Conservation (phyloP, 2,329 filamentous ascomycete genomes). For the Fusarium sp. region DNA sequence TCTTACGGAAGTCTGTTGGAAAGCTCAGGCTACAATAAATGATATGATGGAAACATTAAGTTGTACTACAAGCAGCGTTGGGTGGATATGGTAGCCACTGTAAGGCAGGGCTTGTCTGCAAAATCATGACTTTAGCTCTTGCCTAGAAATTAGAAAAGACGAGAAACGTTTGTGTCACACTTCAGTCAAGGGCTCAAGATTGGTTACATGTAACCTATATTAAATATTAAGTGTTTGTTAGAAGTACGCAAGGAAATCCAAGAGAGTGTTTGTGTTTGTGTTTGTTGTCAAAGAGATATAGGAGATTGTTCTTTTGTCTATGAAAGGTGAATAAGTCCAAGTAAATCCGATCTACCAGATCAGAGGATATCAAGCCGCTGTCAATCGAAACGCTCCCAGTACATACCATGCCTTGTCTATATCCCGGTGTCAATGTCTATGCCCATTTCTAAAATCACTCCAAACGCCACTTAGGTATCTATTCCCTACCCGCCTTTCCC, state of each 20-base stretch:
- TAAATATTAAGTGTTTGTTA: not conserved
- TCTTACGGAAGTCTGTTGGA: no score
- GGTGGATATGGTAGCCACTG: not conserved
- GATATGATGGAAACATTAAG: not conserved
- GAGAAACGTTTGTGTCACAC: not conserved
- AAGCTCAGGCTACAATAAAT: not conserved
- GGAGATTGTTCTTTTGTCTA: not conserved
- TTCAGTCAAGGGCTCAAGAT: not conserved
- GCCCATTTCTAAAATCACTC: not conserved
- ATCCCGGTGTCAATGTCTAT: not conserved
- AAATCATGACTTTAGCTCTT: not conserved
- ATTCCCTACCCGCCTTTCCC: not conserved
- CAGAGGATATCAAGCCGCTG: not conserved
- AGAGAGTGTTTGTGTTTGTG: not conserved
- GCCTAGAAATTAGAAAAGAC: no score
- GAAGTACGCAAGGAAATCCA: not conserved
- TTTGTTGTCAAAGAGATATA: not conserved
- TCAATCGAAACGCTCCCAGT: not conserved
- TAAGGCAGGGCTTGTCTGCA: not conserved
- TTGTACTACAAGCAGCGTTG: not conserved
- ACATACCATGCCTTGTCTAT: not conserved
- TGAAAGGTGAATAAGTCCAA: not conserved
- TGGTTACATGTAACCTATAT: conserved; percentile 1
- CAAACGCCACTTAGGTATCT: not conserved
- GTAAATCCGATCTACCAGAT: not conserved